Evolutionary conservation across 768 basidiomycete genomes (phyloP).

Genomic region (Calvatia gigantea): DNA sequence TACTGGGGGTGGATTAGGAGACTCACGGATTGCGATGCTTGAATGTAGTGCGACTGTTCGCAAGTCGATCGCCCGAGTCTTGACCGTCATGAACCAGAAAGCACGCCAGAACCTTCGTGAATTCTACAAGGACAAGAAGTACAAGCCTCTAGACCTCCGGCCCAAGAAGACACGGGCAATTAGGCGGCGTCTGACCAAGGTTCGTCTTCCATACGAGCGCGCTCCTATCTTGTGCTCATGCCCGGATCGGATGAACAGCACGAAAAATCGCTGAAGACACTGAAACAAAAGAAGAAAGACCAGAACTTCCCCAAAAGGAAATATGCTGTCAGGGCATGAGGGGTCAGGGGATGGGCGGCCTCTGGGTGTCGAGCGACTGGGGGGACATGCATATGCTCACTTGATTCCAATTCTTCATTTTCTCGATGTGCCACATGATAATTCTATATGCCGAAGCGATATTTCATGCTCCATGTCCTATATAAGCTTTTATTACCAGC

Average conservation of each 20-base stretch:
- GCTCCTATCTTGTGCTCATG: neutral
- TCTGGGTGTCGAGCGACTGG: constrained; percentile 17
- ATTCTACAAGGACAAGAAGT: constrained; percentile 97
- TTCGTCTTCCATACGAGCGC: constrained; percentile 28
- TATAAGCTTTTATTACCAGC: too few species aligned
- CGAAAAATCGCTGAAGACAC: constrained; percentile 82
- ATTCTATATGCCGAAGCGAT: neutral
- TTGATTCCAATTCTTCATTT: constrained; percentile 23
- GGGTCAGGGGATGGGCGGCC: constrained; percentile 15
- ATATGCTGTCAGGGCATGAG: constrained; percentile 92
- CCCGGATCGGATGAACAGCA: constrained; percentile 41
- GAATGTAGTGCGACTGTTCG: constrained; percentile 80
- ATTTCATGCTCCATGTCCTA: constrained; percentile 10
- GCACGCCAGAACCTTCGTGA: constrained; percentile 94
- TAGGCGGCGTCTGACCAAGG: constrained; percentile 90
- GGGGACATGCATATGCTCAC: constrained; percentile 17
- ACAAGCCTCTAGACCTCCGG: constrained; percentile 95
- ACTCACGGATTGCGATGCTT: neutral
- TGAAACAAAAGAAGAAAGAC: constrained; percentile 93
- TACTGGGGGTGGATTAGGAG: constrained; percentile 6
- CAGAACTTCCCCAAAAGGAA: constrained; percentile 91
- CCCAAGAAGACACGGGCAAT: constrained; percentile 98
- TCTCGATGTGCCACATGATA: constrained; percentile 17
- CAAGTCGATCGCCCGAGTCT: constrained; percentile 96
- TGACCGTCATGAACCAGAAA: constrained; percentile 99